A percentile compares a stretch with the other conserved stretches of the same genome.
These are phyloP conservation scores for Dunaliella primolecta DNA, from an alignment of 139 green algal genomes.

Conservation along the genomic window DNA sequence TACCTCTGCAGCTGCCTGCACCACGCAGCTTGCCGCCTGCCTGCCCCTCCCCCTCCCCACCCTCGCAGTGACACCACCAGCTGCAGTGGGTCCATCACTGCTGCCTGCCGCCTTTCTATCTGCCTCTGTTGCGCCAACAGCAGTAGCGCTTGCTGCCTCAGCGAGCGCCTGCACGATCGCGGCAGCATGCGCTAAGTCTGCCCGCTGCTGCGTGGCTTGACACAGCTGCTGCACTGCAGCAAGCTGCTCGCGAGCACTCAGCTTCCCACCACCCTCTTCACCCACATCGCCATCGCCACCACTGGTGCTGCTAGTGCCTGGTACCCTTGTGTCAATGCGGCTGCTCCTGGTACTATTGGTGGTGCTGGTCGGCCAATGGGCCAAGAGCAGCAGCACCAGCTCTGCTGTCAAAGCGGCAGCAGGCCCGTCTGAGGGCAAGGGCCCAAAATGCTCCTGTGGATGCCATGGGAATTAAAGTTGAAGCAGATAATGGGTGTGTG, in stretches of 20 bases:
- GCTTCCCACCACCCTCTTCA: background rate
- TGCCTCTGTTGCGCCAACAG: no score
- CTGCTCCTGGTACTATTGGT: background rate
- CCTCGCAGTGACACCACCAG: background rate
- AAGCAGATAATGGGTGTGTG: no score
- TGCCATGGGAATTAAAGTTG: no score
- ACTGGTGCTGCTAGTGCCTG: no score
- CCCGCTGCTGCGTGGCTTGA: conserved; percentile 6
- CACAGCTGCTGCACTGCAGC: conserved; percentile 27
- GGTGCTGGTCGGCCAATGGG: background rate
- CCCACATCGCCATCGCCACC: background rate
- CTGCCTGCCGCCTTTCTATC: no score
- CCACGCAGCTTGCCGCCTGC: background rate
- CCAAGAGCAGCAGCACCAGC: conserved; percentile 21
- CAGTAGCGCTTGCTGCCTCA: background rate
- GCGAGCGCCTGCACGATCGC: background rate
- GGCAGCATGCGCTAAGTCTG: conserved; percentile 9
- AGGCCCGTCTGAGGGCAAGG: conserved; percentile 4
- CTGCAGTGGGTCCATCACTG: background rate
- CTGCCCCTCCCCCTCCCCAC: background rate
- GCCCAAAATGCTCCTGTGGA: conserved; percentile 20
- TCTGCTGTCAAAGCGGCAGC: background rate
- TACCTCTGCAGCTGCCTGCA: background rate
- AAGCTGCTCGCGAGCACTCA: background rate
- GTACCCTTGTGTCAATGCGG: background rate